Base-by-base conservation (phyloP, 768 basidiomycete genomes). In the Pisolithus microcarpus region DNA sequence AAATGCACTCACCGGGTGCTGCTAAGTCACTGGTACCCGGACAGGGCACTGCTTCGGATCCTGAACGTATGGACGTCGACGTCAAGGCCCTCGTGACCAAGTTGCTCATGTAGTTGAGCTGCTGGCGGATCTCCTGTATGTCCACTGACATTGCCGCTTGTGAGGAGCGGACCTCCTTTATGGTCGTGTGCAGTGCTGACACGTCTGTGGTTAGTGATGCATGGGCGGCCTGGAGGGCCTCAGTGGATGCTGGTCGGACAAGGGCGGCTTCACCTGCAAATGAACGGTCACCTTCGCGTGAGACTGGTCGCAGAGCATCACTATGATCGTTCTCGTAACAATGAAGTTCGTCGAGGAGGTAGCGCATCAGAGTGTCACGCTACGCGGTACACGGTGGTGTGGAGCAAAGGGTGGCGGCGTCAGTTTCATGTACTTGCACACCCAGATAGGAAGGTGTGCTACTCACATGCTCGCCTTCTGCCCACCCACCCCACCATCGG, bases 401-500 rank as follows among this genome's bases (percentile, higher is more conserved):
- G 3, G 6, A 26, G 30, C n/a, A 7, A 21, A 39, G 5, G 21
- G 28, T 15, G 9, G 28, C 5, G 28, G 5, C 11, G 26, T 23
- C 26, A 40, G 38, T 18, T n/a, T 23, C 3, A 24, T 18, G n/a
- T 34, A 11, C 38, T 9, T n/a, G 8, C 13, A 21, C 16, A 31
- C 26, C 11, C 31, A 48, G 37, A 50, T 21, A 16, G 28, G 26
- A n/a, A 46, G 10, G 31, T 9, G 19, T 1, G 10, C 13, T 15
- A 59, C 66, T 36, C 42, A 72, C 72, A 46, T 69, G 62, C 51
- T 74, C 71, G 0, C 64, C 61, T 23, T 57, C 56, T 15, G 70
- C 70, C 73, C 72, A 73, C 10, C 71, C 70, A 0, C 72, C 74
- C 72, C 74, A 75, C 73, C 72, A 75, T 6, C 58, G 59, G 5